A percentile compares a stretch with the other conserved stretches of the same genome.
phyloP scores from a whole-genome alignment of 768 basidiomycete species.

The Lactarius indigo region DNA sequence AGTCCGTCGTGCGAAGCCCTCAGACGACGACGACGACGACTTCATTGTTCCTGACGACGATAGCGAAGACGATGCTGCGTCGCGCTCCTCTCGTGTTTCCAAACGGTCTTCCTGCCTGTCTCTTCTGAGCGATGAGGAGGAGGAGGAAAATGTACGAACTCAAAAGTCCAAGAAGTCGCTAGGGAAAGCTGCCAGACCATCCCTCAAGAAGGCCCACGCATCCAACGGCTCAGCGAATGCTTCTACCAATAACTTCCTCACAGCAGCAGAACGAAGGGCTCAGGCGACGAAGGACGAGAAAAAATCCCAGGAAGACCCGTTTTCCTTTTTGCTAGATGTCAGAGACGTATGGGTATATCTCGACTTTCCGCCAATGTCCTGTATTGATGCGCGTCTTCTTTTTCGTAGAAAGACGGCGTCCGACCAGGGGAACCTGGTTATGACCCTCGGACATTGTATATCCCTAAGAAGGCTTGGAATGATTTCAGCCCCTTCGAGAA shows the following conservation, averaged over 20 bases:
- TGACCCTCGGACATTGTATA: slow-evolving; percentile 82
- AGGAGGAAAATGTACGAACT: slow-evolving; percentile 31
- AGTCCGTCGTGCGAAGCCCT: slow-evolving; percentile 39
- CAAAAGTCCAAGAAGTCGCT: slow-evolving; percentile 40
- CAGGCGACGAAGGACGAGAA: slow-evolving; percentile 80
- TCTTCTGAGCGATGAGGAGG: slow-evolving; percentile 40
- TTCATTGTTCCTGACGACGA: slow-evolving; percentile 69
- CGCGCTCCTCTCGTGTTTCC: slow-evolving; percentile 49
- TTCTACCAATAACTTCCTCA: slow-evolving; percentile 54
- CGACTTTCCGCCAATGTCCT: neutral
- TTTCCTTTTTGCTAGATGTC: slow-evolving; percentile 65
- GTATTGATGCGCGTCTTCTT: neutral
- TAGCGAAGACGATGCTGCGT: slow-evolving; percentile 37
- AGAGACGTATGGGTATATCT: slow-evolving; percentile 54
- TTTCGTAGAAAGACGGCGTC: slow-evolving; percentile 68
- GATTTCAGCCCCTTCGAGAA: slow-evolving; percentile 94
- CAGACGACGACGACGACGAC: slow-evolving; percentile 58
- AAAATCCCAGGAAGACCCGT: slow-evolving; percentile 73
- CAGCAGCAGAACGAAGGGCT: slow-evolving; percentile 75
- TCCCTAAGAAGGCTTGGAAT: slow-evolving; percentile 75
- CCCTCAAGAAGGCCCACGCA: slow-evolving; percentile 33
- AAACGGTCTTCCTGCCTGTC: slow-evolving; percentile 37
- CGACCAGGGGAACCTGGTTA: slow-evolving; percentile 80
- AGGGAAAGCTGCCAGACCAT: slow-evolving; percentile 30
- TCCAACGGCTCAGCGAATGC: slow-evolving; percentile 28